Base-by-base conservation (phyloP, 768 basidiomycete genomes). In the Leccinum broughii region DNA sequence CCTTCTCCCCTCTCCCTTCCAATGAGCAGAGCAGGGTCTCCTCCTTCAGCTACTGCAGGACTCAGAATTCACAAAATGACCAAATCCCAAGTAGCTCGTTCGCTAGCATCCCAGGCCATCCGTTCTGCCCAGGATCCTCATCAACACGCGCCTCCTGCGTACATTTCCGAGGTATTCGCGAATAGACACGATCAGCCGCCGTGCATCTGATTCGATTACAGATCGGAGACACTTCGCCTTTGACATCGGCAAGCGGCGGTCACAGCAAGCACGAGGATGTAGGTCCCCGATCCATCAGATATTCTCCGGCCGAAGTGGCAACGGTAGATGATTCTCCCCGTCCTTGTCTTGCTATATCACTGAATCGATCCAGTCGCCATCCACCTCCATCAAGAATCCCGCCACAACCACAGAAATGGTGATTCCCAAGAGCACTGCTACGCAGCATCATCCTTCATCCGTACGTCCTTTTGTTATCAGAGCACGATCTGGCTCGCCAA, bases 121-220 rank as follows among this genome's bases (percentile, higher is more conserved):
- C 53, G 30, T 59, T 60, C 62, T 22, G 35, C 15, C 26, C 49
- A 37, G 58, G 64, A 59, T 64, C 37, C 61, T 60, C 69, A 59
- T 32, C 63, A 60, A 56, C 58, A 60, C 37, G 32, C 66, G 24
- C 15, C 55, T 17, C 56, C 58, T 54, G 20, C 49, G 20, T 51
- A 44, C 3, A 35, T 35, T 54, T 52, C 61, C 28, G 62, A 64
- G 60, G 70, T 72, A 61, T 34, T 62, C n/a, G 15, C 50, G 48
- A 52, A 9, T 51, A 34, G 46, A 32, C 13, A 13, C 30, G 26
- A 51, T 60, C 56, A 41, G 11, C 15, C 28, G 8, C 20, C 28
- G 24, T 54, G 56, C 56, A 55, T 64, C 71, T 68, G 39, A 71
- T 28, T 54, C 54, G 24, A 34, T 48, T 26, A 20, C 54, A 72